Base-by-base conservation (phyloP, 2,329 filamentous ascomycete species). In the Fusarium verticillioides region DNA sequence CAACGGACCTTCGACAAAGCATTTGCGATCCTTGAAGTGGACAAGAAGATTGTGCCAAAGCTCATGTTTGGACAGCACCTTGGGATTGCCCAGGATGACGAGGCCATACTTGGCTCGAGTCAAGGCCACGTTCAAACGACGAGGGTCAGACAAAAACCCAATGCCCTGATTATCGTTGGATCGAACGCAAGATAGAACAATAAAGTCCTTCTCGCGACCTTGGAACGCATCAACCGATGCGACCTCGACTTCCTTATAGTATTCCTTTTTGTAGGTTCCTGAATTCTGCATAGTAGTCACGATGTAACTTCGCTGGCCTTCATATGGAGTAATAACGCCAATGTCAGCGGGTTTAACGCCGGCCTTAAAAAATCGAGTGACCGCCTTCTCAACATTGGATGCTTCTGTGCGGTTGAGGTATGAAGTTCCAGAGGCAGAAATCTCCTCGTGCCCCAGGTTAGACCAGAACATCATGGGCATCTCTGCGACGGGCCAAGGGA, bases 401-500 rank as follows among this genome's bases (percentile, higher is more conserved):
- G 96, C 95, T 82, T 99, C 96, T 3, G 96, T 98, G 52, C 96
- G 94, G 83, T 99, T 99, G 75, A 99, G 92, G 80, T 99, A 99
- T 5, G 96, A 98, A 5, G 96, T 99, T 79, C 96, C 96, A 32
- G 95, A 98, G 2, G 96, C 96, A 11, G 96, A 98, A 57, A 99
- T 99, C 83, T 99, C 96, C 83, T 99, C 96, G 68, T 97, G 97
- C 68, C 96, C 96, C 62, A 98, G 86, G 81, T 99, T 99, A 32
- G 95, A 97, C 96, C 96, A 99, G 85, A 99, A 99, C 96, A 98
- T 98, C 96, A 99, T 99, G 7, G 96, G 96, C 76, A 92, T 94
- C 81, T 98, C 96, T 26, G 87, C 90, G 36, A 97, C 94, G 6
- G 96, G 96, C 96, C 96, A 99, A 18, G 96, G 96, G 82, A 99